Evolutionary conservation across 2,329 filamentous ascomycete genomes (phyloP).

Genomic region (Phoma sp.): DNA sequence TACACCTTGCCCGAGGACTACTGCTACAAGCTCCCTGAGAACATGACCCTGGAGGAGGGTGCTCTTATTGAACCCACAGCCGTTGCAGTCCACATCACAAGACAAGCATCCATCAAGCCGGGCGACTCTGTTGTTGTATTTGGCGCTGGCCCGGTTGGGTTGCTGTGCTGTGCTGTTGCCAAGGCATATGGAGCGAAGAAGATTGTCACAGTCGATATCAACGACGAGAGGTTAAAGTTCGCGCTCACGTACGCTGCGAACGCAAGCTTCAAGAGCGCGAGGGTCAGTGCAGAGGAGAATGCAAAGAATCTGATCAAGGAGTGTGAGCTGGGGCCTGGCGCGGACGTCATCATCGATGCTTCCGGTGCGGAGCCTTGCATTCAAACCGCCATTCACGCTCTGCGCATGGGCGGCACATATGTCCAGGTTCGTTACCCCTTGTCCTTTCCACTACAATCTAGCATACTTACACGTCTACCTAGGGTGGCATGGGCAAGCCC

Average conservation of each 20-base stretch:
- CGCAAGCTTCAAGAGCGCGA: constrained; percentile 66
- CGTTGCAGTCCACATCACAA: constrained; percentile 58
- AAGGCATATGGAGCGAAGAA: constrained; percentile 83
- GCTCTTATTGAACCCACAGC: constrained; percentile 77
- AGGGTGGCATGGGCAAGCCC: constrained; percentile 79
- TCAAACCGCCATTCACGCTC: constrained; percentile 57
- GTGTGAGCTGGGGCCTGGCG: constrained; percentile 64
- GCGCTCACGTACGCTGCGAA: constrained; percentile 75
- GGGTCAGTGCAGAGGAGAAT: constrained; percentile 70
- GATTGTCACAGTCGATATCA: constrained; percentile 87
- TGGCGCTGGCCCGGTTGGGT: constrained; percentile 68
- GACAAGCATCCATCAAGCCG: constrained; percentile 52
- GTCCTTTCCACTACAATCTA: not conserved
- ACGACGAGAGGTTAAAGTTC: constrained; percentile 78
- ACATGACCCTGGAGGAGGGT: constrained; percentile 81
- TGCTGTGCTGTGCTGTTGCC: constrained; percentile 86
- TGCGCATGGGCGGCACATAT: constrained; percentile 57
- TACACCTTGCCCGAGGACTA: constrained; percentile 86
- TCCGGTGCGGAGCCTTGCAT: constrained; percentile 57
- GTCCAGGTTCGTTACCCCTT: constrained; percentile 43
- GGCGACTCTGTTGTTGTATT: constrained; percentile 57
- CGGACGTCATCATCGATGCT: constrained; percentile 58
- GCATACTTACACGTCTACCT: not conserved
- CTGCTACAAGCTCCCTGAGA: constrained; percentile 85
- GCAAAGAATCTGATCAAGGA: constrained; percentile 70